These are phyloP conservation scores for Kwoniella europaea DNA, from an alignment of 768 basidiomycete genomes.

Conservation along the genomic window DNA sequence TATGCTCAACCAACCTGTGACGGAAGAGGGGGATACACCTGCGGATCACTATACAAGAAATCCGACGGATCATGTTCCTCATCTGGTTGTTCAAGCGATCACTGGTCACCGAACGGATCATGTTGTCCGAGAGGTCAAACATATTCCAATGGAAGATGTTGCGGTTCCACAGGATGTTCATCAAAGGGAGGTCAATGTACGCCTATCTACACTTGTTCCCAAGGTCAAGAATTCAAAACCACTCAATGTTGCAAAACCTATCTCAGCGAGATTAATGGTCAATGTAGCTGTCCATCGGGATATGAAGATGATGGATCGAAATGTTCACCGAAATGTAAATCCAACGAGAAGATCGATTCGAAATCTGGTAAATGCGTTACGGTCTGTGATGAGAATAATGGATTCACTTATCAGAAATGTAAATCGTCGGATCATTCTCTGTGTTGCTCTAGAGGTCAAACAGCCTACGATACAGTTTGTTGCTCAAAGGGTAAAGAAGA, in stretches of 20 bases:
- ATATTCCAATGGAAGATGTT: constrained; percentile 45
- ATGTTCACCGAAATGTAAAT: constrained; percentile 33
- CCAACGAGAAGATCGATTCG: constrained; percentile 34
- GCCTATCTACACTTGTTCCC: constrained; percentile 29
- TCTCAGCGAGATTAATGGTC: constrained; percentile 30
- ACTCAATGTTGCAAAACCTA: constrained; percentile 36
- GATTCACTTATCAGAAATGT: constrained; percentile 31
- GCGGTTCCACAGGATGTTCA: constrained; percentile 36
- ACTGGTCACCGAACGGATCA: constrained; percentile 42
- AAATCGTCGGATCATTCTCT: constrained; percentile 23
- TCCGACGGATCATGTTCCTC: constrained; percentile 36
- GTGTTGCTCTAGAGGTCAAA: constrained; percentile 34
- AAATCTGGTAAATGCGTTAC: constrained; percentile 31
- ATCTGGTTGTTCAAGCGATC: constrained; percentile 26
- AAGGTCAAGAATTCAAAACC: constrained; percentile 27
- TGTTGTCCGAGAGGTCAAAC: constrained; percentile 51
- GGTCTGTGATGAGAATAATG: constrained; percentile 34
- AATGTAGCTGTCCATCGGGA: constrained; percentile 45
- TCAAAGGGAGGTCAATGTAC: constrained; percentile 32
- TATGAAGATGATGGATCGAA: constrained; percentile 33
- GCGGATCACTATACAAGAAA: constrained; percentile 42
- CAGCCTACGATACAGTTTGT: constrained; percentile 39
- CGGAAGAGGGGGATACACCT: constrained; percentile 46
- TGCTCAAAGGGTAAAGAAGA: constrained; percentile 35
- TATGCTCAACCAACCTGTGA: constrained; percentile 53